A percentile compares a stretch with the other conserved stretches of the same genome.
phyloP scores from a whole-genome alignment of 139 green algal species.

The Asterochloris erici region DNA sequence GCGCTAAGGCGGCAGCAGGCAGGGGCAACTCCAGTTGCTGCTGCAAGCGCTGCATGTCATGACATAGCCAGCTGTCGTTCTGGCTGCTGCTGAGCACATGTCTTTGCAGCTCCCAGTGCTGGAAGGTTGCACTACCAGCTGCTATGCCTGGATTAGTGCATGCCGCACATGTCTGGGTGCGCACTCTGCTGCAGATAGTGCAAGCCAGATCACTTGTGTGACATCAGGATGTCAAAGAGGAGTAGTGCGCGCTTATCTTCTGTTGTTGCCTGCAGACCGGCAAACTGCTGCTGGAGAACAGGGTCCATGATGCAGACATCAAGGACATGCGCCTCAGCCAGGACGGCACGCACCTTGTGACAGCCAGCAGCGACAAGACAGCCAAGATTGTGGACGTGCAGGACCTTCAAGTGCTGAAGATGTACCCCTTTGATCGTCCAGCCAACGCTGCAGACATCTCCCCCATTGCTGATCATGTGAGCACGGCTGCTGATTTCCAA shows the following conservation, averaged over 20 bases:
- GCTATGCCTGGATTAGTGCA: too few relatives aligned
- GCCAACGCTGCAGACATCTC: conserved; percentile 91
- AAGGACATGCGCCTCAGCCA: conserved; percentile 63
- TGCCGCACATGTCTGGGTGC: too few relatives aligned
- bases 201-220: too few relatives aligned
- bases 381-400: conserved; percentile 83
- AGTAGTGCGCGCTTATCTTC: neutral
- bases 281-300: conserved; percentile 46
- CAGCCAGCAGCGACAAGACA: conserved; percentile 88
- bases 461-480: conserved; percentile 89
- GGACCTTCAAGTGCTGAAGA: conserved; percentile 88
- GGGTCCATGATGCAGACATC: conserved; percentile 86
- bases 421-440: conserved; percentile 83
- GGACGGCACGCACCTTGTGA: conserved; percentile 93
- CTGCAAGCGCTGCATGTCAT: too few relatives aligned
- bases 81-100: too few relatives aligned
- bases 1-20: too few relatives aligned
- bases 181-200: too few relatives aligned
- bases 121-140: too few relatives aligned
- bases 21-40: too few relatives aligned
- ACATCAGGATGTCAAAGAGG: neutral
- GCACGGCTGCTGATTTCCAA: neutral
- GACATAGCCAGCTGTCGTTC: too few relatives aligned
- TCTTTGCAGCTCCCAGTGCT: too few relatives aligned
- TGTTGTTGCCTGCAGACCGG: conserved; percentile 51